Evolutionary conservation across 495 filamentous ascomycete species (phyloP).

Genomic region (Annulohypoxylon stygium): DNA sequence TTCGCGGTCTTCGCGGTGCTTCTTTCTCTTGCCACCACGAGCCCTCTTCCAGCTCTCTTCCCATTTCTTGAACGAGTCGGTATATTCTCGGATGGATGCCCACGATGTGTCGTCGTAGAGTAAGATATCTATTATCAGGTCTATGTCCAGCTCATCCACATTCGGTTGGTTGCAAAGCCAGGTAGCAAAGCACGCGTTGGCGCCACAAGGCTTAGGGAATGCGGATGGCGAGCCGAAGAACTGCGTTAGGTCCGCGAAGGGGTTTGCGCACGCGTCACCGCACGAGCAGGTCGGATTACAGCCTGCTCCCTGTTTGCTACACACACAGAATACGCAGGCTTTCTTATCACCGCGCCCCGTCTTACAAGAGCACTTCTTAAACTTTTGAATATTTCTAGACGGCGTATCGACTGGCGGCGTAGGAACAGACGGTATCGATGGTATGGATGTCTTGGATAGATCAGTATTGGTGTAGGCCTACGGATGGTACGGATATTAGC

Average conservation of each 20-base stretch:
- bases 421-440: conserved; percentile 44
- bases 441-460: conserved; percentile 32
- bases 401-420: conserved; percentile 46
- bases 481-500: conserved; percentile 11
- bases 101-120: conserved; percentile 50
- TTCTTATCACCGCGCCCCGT: conserved; percentile 51
- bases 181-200: conserved; percentile 50
- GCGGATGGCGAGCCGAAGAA: conserved; percentile 46
- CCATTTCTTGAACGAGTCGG: conserved; percentile 49
- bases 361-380: conserved; percentile 48
- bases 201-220: conserved; percentile 47
- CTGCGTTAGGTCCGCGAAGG: conserved; percentile 47
- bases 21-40: conserved; percentile 46
- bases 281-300: conserved; percentile 47
- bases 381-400: conserved; percentile 31
- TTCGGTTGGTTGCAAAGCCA: conserved; percentile 51
- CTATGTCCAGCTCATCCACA: conserved; percentile 49
- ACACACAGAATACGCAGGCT: conserved; percentile 47
- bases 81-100: conserved; percentile 44
- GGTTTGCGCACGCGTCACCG: conserved; percentile 46
- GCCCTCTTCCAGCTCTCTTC: conserved; percentile 50
- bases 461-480: conserved; percentile 49
- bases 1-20: conserved; percentile 46
- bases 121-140: conserved; percentile 52
- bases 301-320: conserved; percentile 48